Conservation (phyloP, 371 early-diverging fungal genomes). For the Smittium mucronatum region DNA sequence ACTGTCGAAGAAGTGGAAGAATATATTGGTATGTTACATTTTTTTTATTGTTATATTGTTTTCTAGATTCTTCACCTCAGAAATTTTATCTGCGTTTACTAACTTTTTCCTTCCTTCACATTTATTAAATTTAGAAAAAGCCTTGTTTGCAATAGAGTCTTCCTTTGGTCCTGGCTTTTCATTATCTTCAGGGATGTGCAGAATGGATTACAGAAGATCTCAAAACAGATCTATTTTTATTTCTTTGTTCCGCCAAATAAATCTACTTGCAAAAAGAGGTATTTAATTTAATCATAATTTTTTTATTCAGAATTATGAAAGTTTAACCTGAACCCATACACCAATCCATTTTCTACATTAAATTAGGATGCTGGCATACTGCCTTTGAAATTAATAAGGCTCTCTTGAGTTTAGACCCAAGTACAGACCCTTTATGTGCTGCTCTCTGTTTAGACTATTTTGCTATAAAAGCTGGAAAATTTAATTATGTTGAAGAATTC, state of each 20-base stretch:
- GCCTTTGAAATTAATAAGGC: constrained; percentile 79
- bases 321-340: not conserved
- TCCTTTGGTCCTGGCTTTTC: constrained; percentile 72
- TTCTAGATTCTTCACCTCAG: too few species aligned
- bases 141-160: constrained; percentile 66
- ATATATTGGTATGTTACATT: constrained; percentile 35
- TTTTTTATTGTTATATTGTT: too few species aligned
- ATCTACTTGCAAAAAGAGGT: constrained; percentile 61
- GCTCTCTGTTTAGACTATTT: constrained; percentile 67
- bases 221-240: constrained; percentile 77
- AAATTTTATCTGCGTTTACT: too few species aligned
- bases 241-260: constrained; percentile 68
- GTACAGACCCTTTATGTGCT: constrained; percentile 58
- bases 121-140: constrained; percentile 62
- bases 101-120: too few species aligned
- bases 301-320: not conserved
- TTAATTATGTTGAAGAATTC: constrained; percentile 48
- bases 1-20: constrained; percentile 60
- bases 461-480: constrained; percentile 64
- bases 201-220: constrained; percentile 51
- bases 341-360: not conserved
- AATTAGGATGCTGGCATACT: constrained; percentile 71
- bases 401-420: constrained; percentile 61
- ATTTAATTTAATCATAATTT: not conserved
- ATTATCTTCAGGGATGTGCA: constrained; percentile 46